A percentile compares a stretch with the other conserved stretches of the same genome.
These are phyloP conservation scores for Salix purpurea DNA, from an alignment of 345 rosid genomes.

Conservation along the genomic window DNA sequence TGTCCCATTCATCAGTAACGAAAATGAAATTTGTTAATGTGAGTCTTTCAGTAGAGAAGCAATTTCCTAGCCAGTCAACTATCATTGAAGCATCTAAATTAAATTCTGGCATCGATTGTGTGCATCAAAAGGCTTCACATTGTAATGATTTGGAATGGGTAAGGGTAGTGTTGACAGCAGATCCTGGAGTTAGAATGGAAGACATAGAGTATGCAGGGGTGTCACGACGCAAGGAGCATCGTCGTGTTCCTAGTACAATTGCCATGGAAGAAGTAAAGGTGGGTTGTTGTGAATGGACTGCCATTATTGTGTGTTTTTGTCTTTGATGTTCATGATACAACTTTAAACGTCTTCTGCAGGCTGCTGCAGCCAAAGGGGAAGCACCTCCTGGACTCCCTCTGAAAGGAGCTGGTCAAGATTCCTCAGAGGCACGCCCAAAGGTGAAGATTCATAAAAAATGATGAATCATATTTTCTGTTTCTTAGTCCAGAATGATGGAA, in stretches of 20 bases:
- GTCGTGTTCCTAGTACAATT: conserved; percentile 98
- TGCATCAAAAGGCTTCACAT: conserved; percentile 21
- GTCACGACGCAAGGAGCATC: conserved; percentile 82
- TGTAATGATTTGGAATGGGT: conserved; percentile 80
- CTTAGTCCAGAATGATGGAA: conserved; percentile 10
- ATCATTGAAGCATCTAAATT: conserved; percentile 17
- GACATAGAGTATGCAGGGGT: conserved; percentile 60
- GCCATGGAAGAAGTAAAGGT: conserved; percentile 99
- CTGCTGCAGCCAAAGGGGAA: conserved; percentile 99
- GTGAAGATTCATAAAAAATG: conserved; percentile 37
- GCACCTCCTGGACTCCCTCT: conserved; percentile 99
- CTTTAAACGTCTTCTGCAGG: conserved; percentile 46
- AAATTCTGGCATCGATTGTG: conserved; percentile 13
- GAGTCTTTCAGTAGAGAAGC: conserved; percentile 59
- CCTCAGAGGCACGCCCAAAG: conserved; percentile 82
- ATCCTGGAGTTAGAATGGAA: conserved; percentile 69
- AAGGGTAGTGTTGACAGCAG: conserved; percentile 82
- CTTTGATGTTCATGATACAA: conserved; percentile 10
- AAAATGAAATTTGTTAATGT: conserved; percentile 70
- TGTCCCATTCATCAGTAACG: conserved; percentile 75
- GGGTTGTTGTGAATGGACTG: conserved; percentile 12
- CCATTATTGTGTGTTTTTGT: not conserved
- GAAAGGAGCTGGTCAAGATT: conserved; percentile 96
- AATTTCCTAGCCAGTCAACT: conserved; percentile 21
- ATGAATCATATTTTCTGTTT: conserved; percentile 1